A percentile compares a stretch with the other conserved stretches of the same genome.
Conservation (phyloP, 2,329 filamentous ascomycete species). For the Calonectria honghensis region DNA sequence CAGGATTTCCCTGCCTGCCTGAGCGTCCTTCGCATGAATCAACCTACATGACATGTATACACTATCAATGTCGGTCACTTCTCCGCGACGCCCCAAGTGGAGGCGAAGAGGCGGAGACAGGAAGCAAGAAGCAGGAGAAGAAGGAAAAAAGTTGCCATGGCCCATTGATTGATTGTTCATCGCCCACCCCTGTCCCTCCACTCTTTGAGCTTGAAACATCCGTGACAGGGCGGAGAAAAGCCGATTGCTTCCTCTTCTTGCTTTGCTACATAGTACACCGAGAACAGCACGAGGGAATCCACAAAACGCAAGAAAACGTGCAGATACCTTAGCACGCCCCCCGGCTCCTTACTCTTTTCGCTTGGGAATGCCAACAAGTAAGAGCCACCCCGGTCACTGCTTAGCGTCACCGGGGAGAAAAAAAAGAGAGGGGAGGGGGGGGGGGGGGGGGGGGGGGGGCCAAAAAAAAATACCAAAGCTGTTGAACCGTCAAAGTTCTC, state of each 20-base stretch:
- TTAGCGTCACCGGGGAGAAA: slow-evolving; percentile 31
- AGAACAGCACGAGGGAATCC: neutral
- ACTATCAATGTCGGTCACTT: slow-evolving; percentile 23
- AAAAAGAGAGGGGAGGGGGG: neutral
- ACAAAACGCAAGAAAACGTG: slow-evolving; percentile 14
- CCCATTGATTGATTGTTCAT: slow-evolving; percentile 11
- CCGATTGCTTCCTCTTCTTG: slow-evolving; percentile 6
- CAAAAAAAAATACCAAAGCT: slow-evolving; percentile 9
- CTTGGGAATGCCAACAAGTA: slow-evolving; percentile 23
- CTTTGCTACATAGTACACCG: slow-evolving; percentile 8
- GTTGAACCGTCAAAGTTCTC: slow-evolving; percentile 17
- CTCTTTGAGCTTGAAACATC: slow-evolving; percentile 18
- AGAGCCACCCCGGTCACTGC: slow-evolving; percentile 26
- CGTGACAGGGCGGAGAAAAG: slow-evolving; percentile 24
- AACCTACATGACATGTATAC: slow-evolving; percentile 22
- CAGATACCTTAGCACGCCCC: slow-evolving; percentile 12
- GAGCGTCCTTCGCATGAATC: slow-evolving; percentile 9
- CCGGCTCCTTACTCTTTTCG: slow-evolving; percentile 21
- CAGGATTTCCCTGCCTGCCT: slow-evolving; percentile 23
- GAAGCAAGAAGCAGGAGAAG: neutral
- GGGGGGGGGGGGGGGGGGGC: slow-evolving; percentile 1
- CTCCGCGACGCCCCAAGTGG: slow-evolving; percentile 18
- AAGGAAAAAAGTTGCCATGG: neutral
- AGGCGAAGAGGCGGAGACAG: slow-evolving; percentile 1
- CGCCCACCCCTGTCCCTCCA: neutral